Evolutionary conservation across 352 stramenopile genomes (phyloP), one percentile per base, ranked within the genome.

Genomic region (Phytophthora citrophthora): DNA sequence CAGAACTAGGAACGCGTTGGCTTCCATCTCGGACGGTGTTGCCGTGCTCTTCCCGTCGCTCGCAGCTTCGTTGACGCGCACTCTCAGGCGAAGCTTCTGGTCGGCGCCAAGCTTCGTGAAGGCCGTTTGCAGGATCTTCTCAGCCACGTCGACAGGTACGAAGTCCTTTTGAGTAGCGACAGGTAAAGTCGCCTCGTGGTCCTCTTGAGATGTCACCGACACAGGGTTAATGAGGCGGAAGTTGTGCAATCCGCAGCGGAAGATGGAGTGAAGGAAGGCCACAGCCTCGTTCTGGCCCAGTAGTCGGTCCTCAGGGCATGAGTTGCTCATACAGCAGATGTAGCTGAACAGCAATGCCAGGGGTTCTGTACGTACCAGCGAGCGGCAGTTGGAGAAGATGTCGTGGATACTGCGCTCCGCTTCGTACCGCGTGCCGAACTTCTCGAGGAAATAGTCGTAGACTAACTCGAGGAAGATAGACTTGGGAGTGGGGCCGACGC

Each of bases 331-430:
- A 39, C 74, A 87, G 41, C 81, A 94, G 16, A 96, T 63, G 16
- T 86, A 67, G 31, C 82, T 77, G 32, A 94, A 95, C 4, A 95
- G 56, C 23, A 77, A 16, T 8, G 87, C 83, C 18, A 82, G 70
- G 5, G 77, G 55, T 29, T 87, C 61, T 0, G 39, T 51, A 3
- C 59, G 44, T n/a, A 84, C 61, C 16, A 88, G 54, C 3, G 74
- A 59, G 0, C 89, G 81, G n/a, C 83, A 92, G 46, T 88, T 94
- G 12, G 82, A 72, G 41, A 95, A 96, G 15, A 96, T 52, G 34
- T 95, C 89, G 45, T 96, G 86, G 24, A 95, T 80, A 1, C 91
- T 54, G 47, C 91, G 90, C 68, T 96, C 89, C 0, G 86, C 79
- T 55, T 95, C 86, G 47, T 72, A 83, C 5, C 84, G 73, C 4